Evolutionary conservation across 345 rosid species (phyloP).

Genomic region (Pugionium cornutum): DNA sequence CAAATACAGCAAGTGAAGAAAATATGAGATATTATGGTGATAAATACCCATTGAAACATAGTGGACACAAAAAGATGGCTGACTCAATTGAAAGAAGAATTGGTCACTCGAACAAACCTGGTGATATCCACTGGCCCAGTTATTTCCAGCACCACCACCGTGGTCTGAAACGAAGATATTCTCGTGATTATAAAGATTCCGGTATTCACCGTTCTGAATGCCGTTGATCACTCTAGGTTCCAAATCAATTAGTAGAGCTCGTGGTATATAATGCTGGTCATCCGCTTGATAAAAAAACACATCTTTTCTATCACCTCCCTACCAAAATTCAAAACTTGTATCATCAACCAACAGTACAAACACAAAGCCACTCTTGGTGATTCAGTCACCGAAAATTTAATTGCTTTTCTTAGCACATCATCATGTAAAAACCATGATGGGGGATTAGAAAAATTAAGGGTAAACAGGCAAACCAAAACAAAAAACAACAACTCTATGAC

Average conservation of each 20-base stretch:
- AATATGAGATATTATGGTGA: background rate
- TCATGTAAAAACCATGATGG: too few species aligned
- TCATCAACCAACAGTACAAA: background rate
- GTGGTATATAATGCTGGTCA: slow-evolving; percentile 95
- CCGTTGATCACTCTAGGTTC: slow-evolving; percentile 98
- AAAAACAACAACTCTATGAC: background rate
- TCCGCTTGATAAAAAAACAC: slow-evolving; percentile 99
- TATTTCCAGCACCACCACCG: slow-evolving; percentile 99
- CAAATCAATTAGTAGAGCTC: slow-evolving; percentile 90
- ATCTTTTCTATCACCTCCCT: slow-evolving; percentile 99
- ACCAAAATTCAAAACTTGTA: background rate
- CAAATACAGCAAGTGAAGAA: too few species aligned
- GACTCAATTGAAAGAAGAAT: too few species aligned
- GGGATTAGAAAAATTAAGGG: too few species aligned
- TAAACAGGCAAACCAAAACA: too few species aligned
- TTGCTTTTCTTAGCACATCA: too few species aligned
- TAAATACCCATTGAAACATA: background rate
- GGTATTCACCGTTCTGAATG: slow-evolving; percentile 86
- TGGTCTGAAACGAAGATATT: slow-evolving; percentile 81
- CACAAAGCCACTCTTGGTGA: too few species aligned
- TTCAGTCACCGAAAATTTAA: too few species aligned
- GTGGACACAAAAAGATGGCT: too few species aligned
- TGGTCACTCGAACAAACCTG: slow-evolving; percentile 84
- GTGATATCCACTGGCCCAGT: slow-evolving; percentile 99
- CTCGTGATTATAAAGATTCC: slow-evolving; percentile 95